Evolutionary conservation across 108 stramenopile genomes (phyloP).

Genomic region (Nannochloropsis gaditana): DNA sequence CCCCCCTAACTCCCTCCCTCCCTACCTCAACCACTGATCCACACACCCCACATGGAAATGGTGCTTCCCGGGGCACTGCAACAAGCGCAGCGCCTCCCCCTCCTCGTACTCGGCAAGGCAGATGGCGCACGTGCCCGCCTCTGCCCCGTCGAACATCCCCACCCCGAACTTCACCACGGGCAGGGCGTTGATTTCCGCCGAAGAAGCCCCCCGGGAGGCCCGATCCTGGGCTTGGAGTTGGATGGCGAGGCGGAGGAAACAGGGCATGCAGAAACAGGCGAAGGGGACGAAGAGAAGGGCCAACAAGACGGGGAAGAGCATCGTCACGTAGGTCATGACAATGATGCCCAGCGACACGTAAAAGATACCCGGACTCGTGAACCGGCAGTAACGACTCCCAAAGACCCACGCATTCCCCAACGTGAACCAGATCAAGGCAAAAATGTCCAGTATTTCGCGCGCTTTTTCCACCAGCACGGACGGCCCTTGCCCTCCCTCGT

Average conservation of each 20-base stretch:
- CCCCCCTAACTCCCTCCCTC: no score
- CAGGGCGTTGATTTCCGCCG: not conserved
- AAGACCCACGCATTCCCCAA: not conserved
- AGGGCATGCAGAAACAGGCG: not conserved
- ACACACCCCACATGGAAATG: conserved; percentile 8
- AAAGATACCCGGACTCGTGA: not conserved
- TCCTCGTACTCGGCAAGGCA: not conserved
- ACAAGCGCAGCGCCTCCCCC: not conserved
- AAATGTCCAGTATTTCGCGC: not conserved
- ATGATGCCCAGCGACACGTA: not conserved
- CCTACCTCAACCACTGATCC: conserved; percentile 7
- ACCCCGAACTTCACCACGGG: not conserved
- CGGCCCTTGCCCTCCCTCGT: not conserved
- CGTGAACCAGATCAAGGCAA: not conserved
- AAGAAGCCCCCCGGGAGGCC: not conserved
- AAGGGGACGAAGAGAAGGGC: not conserved
- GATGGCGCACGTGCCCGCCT: not conserved
- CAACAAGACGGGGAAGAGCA: not conserved
- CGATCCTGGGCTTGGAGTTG: not conserved
- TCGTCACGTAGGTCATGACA: not conserved
- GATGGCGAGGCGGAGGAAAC: not conserved
- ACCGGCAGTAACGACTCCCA: not conserved
- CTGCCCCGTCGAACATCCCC: not conserved
- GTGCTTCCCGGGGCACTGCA: conserved; percentile 11
- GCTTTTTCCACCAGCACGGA: not conserved